phyloP scores from a whole-genome alignment of 1,284 basidiomycete species.

The Cutaneotrichosporon sp. region DNA sequence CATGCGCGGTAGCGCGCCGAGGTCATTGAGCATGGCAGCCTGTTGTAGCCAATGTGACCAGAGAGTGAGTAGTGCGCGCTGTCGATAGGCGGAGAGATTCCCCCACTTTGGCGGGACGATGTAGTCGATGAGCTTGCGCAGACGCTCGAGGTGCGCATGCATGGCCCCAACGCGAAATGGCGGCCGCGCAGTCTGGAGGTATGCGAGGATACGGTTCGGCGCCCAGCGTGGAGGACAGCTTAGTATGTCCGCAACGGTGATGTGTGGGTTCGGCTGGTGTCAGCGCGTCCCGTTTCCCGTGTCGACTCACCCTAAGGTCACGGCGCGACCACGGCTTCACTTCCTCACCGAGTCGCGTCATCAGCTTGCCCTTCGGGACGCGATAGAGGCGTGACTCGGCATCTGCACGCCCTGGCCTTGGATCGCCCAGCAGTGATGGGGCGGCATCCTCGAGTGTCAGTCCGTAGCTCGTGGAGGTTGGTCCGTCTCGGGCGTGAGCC shows the following conservation, averaged over 20 bases:
- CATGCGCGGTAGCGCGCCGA: constrained; percentile 8
- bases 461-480: not conserved
- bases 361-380: not conserved
- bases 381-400: not conserved
- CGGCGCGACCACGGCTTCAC: not conserved
- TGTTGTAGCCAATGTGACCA: constrained; percentile 8
- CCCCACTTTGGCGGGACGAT: not conserved
- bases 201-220: constrained; percentile 1
- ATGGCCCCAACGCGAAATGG: not conserved
- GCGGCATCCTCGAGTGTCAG: not conserved
- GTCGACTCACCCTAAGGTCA: not conserved
- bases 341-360: not conserved
- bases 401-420: not conserved
- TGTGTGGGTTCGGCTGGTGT: not conserved
- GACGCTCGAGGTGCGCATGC: constrained; percentile 3
- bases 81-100: not conserved
- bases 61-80: constrained; percentile 1
- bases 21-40: not conserved
- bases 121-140: constrained; percentile 8
- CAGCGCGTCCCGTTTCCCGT: not conserved
- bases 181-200: not conserved
- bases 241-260: not conserved
- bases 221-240: not conserved
- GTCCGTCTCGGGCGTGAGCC: not conserved
- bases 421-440: not conserved